Evolutionary conservation across 2,329 filamentous ascomycete genomes (phyloP), one percentile per base, ranked within the genome.

Genomic region (Colletotrichum sp.): DNA sequence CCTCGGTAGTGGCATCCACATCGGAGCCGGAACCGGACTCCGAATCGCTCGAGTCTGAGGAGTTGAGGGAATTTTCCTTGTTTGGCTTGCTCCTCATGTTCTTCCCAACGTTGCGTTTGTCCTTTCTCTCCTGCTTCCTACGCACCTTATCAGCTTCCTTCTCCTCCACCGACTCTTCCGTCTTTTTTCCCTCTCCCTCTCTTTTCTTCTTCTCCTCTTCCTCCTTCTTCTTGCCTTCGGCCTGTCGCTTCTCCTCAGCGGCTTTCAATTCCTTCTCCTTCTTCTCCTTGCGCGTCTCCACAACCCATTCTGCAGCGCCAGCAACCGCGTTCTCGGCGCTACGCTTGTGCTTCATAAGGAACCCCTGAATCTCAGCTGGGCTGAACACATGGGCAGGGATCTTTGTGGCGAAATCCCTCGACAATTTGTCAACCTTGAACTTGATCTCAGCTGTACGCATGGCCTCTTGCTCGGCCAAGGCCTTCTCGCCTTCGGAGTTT

Each of bases 351-450:
- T 87, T 88, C 76, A 93, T 84, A 65, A 93, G 84, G 71, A 88
- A 88, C 7, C 91, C 91, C 80, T 92, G 91, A 7, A 93, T 86
- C 82, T 93, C 90, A 8, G 91, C 91, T 0, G 91, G 91, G 69
- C 88, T 91, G 79, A 92, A 92, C 80, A 91, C 87, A 58, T 87
- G 83, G 32, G 85, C 84, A 0, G 91, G 91, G n/a, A 92, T 85
- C 80, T 84, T 85, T 10, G 83, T 79, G 1, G 88, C 86, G 74
- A 93, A 93, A 67, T 86, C 78, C 15, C 80, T 70, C 2, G 90
- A 88, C n/a, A 91, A 83, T 5, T 77, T 78, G 18, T 86, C 82
- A n/a, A 92, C 82, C n/a, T 79, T 81, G 27, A 85, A 83, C 6
- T 85, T 81, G 15, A 85, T 84, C 68, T 84, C 84, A 3, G 80